Conservation (phyloP, 768 basidiomycete species). For the Tephrocybe sp. region DNA sequence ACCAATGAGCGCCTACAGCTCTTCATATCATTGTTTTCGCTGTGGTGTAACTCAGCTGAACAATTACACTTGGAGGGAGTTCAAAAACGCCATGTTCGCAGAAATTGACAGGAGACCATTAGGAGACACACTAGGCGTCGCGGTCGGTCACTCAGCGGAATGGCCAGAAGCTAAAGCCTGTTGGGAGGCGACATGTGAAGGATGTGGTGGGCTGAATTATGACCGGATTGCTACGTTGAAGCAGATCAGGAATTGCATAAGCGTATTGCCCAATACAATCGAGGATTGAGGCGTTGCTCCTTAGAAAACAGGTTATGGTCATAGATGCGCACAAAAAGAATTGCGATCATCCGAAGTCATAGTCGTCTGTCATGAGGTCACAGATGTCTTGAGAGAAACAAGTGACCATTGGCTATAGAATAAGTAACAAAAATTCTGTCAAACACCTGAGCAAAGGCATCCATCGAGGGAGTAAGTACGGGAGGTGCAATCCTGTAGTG, state of each 20-base stretch:
- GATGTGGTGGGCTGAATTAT: slow-evolving; percentile 56
- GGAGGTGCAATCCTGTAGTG: too few relatives aligned
- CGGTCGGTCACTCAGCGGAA: slow-evolving; percentile 42
- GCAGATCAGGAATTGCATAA: slow-evolving; percentile 56
- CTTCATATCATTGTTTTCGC: slow-evolving; percentile 45
- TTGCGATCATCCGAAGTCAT: too few relatives aligned
- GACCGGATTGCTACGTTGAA: slow-evolving; percentile 57
- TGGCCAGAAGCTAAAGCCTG: slow-evolving; percentile 62
- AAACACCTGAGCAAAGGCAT: too few relatives aligned
- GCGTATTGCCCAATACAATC: slow-evolving; percentile 43
- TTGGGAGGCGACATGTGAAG: slow-evolving; percentile 57
- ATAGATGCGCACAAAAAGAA: too few relatives aligned
- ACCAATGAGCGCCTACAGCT: slow-evolving; percentile 19
- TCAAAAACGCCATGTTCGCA: slow-evolving; percentile 52
- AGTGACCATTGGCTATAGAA: too few relatives aligned
- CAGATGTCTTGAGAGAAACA: too few relatives aligned
- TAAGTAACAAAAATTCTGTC: too few relatives aligned
- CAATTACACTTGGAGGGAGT: slow-evolving; percentile 59
- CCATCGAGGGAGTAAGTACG: too few relatives aligned
- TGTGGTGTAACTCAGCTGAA: slow-evolving; percentile 53
- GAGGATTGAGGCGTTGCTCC: slow-evolving; percentile 19
- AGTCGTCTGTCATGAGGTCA: too few relatives aligned
- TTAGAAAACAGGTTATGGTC: too few relatives aligned
- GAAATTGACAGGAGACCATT: slow-evolving; percentile 61
- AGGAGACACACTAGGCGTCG: slow-evolving; percentile 50